Evolutionary conservation across 176 grass and related monocot species (phyloP), one percentile per base, ranked within the genome.

Genomic region (Metroxylon sagu): DNA sequence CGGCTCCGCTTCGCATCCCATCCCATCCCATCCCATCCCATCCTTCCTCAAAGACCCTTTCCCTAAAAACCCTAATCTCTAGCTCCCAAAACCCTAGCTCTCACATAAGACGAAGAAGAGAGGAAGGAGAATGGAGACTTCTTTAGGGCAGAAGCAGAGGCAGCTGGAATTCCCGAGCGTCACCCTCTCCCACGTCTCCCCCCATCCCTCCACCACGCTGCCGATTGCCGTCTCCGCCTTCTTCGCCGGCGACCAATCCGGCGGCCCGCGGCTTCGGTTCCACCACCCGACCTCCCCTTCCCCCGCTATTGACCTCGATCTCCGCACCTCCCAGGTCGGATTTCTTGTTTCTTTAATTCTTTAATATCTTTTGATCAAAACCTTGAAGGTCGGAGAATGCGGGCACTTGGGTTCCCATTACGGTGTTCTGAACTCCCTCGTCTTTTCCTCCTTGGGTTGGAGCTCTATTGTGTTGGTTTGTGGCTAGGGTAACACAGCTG

Each of bases 241-340:
- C 56, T 70, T 85, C 17, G 81, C 86, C 1, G 26, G 16, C 68
- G 76, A 63, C 29, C 49, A 39, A 3, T 3, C 62, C 30, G 10
- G 57, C 25, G 4, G 62, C 49, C 74, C 50, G 70, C 17, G 88
- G 71, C 0, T 79, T 49, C 59, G 82, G 60, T 71, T 93, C 72
- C 64, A 74, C 58, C 75, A 82, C 28, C 72, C 21, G 23, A 28
- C 19, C 31, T 64, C 35, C 64, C 6, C 52, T 15, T 69, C 29
- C 17, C 26, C 82, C 35, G 21, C 70, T 39, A 7, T 70, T 6
- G 75, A 88, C 53, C 53, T 97, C 69, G 73, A 91, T 76, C 84
- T 91, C 65, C 81, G 64, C 43, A 77, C 69, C 19, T 69, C 72
- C 51, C 87, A 97, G 92, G 92, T 97, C 67, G 17, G 19, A 2